A percentile compares a stretch with the other conserved stretches of the same genome.
Evolutionary conservation across 495 filamentous ascomycete species (phyloP).

Genomic region (Entonaema liquescens): DNA sequence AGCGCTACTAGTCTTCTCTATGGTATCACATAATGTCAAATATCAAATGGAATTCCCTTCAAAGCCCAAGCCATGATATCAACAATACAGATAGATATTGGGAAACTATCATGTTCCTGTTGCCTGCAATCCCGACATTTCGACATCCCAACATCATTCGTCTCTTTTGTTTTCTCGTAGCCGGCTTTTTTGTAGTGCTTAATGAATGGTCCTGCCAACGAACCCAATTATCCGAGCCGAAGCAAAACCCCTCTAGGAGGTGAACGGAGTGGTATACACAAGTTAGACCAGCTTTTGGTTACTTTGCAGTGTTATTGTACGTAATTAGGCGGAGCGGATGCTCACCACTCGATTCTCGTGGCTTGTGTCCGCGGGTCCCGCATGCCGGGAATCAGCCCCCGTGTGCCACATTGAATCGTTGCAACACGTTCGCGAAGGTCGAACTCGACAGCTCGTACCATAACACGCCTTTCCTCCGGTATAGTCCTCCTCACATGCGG

Average conservation of each 20-base stretch:
- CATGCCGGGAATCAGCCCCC: slow-evolving; percentile 57
- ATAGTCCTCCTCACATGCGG: slow-evolving; percentile 39
- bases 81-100: slow-evolving; percentile 15
- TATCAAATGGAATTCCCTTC: neutral
- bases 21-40: slow-evolving; percentile 23
- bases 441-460: slow-evolving; percentile 64
- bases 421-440: slow-evolving; percentile 59
- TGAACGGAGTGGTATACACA: neutral
- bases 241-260: slow-evolving; percentile 32
- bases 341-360: slow-evolving; percentile 58
- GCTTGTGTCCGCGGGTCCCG: slow-evolving; percentile 53
- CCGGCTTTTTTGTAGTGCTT: slow-evolving; percentile 2
- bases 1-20: neutral
- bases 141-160: slow-evolving; percentile 18
- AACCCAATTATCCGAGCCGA: slow-evolving; percentile 27
- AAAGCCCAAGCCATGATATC: neutral
- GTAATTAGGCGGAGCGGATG: neutral
- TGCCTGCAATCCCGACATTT: slow-evolving; percentile 9
- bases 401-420: slow-evolving; percentile 58
- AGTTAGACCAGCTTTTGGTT: slow-evolving; percentile 14
- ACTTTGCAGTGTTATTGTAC: neutral
- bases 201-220: slow-evolving; percentile 34
- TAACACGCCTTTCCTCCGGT: slow-evolving; percentile 60
- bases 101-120: slow-evolving; percentile 25
- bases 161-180: slow-evolving; percentile 25